phyloP scores from a whole-genome alignment of 2,329 filamentous ascomycete genomes.

The Diaporthe sp. region DNA sequence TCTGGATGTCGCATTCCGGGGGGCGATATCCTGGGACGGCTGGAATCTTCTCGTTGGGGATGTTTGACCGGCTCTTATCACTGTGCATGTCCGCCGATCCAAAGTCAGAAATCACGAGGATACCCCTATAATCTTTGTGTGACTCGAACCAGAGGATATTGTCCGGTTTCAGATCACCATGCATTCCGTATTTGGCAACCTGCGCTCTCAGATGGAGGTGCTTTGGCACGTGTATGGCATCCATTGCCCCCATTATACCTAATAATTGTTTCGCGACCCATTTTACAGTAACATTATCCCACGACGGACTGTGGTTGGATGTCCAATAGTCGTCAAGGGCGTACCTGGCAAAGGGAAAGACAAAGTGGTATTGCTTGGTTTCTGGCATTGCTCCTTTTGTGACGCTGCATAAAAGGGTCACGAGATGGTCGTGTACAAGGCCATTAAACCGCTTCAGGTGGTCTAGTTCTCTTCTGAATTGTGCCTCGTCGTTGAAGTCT shows the following conservation, averaged over 20 bases:
- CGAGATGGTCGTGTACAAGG: not conserved
- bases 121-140: not conserved
- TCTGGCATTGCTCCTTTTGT: not conserved
- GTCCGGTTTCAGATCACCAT: not conserved
- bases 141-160: not conserved
- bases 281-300: not conserved
- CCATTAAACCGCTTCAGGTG: not conserved
- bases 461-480: not conserved
- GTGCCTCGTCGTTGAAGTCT: not conserved
- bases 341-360: not conserved
- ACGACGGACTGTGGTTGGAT: not conserved
- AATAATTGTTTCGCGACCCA: not conserved
- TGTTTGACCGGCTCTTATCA: constrained; percentile 9
- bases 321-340: not conserved
- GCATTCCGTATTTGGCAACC: not conserved
- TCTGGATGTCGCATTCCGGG: constrained; percentile 13
- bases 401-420: not conserved
- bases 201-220: not conserved
- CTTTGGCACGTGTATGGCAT: not conserved
- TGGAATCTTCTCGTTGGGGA: not conserved
- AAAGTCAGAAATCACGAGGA: not conserved
- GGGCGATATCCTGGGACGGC: not conserved
- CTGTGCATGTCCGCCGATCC: not conserved
- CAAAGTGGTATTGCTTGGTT: not conserved
- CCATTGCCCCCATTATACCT: not conserved